A percentile compares a stretch with the other conserved stretches of the same genome.
Conservation (phyloP, 345 rosid species). For the Tarenaya hassleriana region DNA sequence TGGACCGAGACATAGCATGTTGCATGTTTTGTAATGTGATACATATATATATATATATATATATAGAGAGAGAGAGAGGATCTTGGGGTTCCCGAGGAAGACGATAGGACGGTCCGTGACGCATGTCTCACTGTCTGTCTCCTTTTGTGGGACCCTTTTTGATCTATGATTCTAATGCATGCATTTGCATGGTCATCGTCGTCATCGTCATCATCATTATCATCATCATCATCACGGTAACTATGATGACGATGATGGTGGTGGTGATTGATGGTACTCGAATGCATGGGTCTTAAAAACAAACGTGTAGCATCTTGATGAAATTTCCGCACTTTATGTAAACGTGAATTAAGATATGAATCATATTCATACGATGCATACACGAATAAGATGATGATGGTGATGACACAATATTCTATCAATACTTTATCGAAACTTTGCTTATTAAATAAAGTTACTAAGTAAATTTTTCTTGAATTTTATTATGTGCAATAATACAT, state of each 20-base stretch:
- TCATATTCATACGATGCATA: too few species aligned
- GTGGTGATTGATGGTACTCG: not conserved
- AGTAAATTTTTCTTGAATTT: too few species aligned
- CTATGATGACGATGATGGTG: not conserved
- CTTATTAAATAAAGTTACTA: too few species aligned
- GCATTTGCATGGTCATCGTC: conserved; percentile 18
- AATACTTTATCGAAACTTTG: too few species aligned
- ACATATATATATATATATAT: too few species aligned
- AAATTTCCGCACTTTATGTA: too few species aligned
- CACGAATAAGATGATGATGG: too few species aligned
- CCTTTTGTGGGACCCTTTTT: conserved; percentile 28
- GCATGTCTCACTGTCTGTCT: conserved; percentile 34
- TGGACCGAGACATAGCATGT: conserved; percentile 35
- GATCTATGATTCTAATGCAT: conserved; percentile 35
- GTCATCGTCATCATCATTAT: conserved; percentile 4
- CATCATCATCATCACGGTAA: conserved; percentile 7
- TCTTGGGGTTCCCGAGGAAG: conserved; percentile 39
- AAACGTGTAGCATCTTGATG: too few species aligned
- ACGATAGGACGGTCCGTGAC: conserved; percentile 65
- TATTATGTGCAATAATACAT: too few species aligned
- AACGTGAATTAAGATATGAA: too few species aligned
- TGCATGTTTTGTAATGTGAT: conserved; percentile 12
- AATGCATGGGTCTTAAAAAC: too few species aligned
- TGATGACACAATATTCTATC: too few species aligned
- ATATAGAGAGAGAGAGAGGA: conserved; percentile 31